These are phyloP conservation scores for Solanum appendiculatum DNA, from an alignment of 257 asterid species.

Conservation along the genomic window DNA sequence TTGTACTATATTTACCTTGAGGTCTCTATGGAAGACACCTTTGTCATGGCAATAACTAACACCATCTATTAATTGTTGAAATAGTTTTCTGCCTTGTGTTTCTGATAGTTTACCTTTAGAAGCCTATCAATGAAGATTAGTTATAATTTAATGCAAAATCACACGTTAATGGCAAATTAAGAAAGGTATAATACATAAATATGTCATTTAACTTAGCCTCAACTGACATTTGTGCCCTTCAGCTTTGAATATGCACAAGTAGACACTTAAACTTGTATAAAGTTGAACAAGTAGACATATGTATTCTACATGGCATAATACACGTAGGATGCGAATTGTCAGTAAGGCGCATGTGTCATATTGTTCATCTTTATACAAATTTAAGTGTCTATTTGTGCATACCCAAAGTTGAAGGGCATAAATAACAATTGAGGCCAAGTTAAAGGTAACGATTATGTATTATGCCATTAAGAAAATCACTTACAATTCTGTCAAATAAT, in stretches of 20 bases:
- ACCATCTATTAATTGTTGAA: slow-evolving; percentile 89
- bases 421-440: too few relatives aligned
- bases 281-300: neutral
- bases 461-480: slow-evolving; percentile 3
- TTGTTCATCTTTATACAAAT: neutral
- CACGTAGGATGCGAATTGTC: neutral
- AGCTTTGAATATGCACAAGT: too few relatives aligned
- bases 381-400: too few relatives aligned
- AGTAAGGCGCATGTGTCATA: neutral
- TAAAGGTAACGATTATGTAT: too few relatives aligned
- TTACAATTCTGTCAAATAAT: slow-evolving; percentile 86
- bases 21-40: slow-evolving; percentile 96
- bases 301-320: too few relatives aligned
- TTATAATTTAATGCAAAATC: neutral
- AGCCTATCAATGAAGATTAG: slow-evolving; percentile 30
- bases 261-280: neutral
- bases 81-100: slow-evolving; percentile 71
- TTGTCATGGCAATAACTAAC: slow-evolving; percentile 80
- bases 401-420: neutral
- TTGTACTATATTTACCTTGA: slow-evolving; percentile 30
- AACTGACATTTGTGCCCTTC: neutral
- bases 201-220: too few relatives aligned
- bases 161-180: neutral
- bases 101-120: slow-evolving; percentile 68
- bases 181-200: neutral